These are phyloP conservation scores for Crithidia acanthocephali DNA, from an alignment of 208 protist genomes.

Conservation along the genomic window DNA sequence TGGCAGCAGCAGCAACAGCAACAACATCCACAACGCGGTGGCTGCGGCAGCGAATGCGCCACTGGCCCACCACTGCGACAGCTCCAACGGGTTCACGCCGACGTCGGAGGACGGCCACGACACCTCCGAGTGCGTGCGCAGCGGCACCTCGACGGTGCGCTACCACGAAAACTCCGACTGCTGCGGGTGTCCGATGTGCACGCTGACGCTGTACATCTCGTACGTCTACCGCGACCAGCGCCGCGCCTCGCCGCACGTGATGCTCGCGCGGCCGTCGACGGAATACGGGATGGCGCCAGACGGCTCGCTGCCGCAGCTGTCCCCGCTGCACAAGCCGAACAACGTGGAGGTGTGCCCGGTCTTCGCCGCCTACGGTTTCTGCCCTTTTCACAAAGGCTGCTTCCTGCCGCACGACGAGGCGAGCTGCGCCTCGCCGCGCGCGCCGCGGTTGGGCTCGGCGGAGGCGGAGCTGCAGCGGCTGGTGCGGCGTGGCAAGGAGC, in stretches of 20 bases:
- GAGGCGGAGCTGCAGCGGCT: slow-evolving; percentile 71
- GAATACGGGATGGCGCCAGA: slow-evolving; percentile 38
- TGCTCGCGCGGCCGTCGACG: slow-evolving; percentile 71
- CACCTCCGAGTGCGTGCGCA: slow-evolving; percentile 10
- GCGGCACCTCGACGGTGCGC: neutral
- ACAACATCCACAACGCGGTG: neutral
- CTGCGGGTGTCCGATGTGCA: slow-evolving; percentile 81
- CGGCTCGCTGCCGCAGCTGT: slow-evolving; percentile 48
- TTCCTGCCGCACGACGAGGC: slow-evolving; percentile 67
- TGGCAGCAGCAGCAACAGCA: too few species aligned
- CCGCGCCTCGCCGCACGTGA: slow-evolving; percentile 78
- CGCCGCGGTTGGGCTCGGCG: slow-evolving; percentile 35
- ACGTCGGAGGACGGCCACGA: slow-evolving; percentile 17
- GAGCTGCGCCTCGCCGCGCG: slow-evolving; percentile 26
- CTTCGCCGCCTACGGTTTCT: slow-evolving; percentile 79
- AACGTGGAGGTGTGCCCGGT: slow-evolving; percentile 65
- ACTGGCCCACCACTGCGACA: slow-evolving; percentile 10
- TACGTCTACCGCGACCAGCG: slow-evolving; percentile 77
- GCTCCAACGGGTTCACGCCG: slow-evolving; percentile 22
- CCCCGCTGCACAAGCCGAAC: slow-evolving; percentile 27
- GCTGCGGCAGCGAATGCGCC: neutral
- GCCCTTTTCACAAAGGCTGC: slow-evolving; percentile 70
- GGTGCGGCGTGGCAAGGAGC: slow-evolving; percentile 34
- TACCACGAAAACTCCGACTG: slow-evolving; percentile 33
- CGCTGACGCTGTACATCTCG: slow-evolving; percentile 63